Percentiles rank a stretch among this genome's conserved stretches.
phyloP scores from a whole-genome alignment of 768 basidiomycete genomes.

The Fomitopsis pulvina region DNA sequence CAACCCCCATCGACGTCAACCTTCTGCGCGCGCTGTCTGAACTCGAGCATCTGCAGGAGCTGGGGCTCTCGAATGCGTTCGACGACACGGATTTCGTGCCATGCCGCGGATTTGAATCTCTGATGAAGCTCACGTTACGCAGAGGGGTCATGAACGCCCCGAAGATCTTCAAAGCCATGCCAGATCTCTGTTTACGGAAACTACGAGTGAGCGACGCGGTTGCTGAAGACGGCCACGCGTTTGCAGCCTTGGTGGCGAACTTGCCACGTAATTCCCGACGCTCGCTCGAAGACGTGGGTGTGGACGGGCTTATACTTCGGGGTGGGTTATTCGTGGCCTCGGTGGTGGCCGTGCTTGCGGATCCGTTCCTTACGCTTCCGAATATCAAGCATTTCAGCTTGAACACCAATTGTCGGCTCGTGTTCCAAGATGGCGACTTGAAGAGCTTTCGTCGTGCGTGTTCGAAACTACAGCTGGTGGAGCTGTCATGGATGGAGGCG shows the following conservation, averaged over 20 bases:
- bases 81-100: background rate
- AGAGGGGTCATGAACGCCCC: background rate
- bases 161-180: background rate
- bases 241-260: background rate
- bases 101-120: background rate
- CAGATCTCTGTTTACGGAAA: background rate
- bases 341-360: background rate
- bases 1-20: background rate
- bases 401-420: background rate
- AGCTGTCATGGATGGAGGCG: no score
- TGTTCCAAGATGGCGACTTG: background rate
- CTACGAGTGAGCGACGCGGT: background rate
- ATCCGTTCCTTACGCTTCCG: background rate
- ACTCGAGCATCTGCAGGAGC: background rate
- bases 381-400: background rate
- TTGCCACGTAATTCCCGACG: background rate
- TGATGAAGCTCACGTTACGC: background rate
- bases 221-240: background rate
- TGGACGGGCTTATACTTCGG: background rate
- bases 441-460: no score
- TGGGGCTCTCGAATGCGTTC: background rate
- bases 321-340: background rate
- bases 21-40: background rate
- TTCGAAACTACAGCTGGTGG: no score
- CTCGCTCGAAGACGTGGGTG: background rate